Evolutionary conservation across 345 rosid species (phyloP).

Genomic region (Lepidium didymum): DNA sequence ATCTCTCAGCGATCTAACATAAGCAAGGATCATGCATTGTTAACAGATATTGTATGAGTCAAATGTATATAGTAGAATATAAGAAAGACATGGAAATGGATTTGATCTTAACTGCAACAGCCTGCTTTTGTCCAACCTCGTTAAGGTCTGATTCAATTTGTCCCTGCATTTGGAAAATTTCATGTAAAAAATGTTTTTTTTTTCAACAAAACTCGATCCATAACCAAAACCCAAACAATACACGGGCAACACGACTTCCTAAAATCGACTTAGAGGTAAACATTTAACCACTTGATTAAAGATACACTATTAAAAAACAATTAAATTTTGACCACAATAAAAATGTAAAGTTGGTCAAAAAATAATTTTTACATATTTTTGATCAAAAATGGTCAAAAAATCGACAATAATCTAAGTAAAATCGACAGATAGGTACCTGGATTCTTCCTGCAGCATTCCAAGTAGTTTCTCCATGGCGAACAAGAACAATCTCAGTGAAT

Average conservation of each 20-base stretch:
- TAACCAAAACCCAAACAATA: too few relatives aligned
- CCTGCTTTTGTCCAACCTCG: constrained; percentile 35
- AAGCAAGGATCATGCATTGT: neutral
- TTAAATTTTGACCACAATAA: too few relatives aligned
- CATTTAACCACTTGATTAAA: too few relatives aligned
- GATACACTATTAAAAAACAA: too few relatives aligned
- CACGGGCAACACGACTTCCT: too few relatives aligned
- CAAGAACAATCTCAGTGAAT: constrained; percentile 33
- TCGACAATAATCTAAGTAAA: too few relatives aligned
- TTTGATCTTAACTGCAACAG: constrained; percentile 35
- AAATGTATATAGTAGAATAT: neutral
- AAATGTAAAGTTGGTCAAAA: too few relatives aligned
- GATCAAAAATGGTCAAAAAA: too few relatives aligned
- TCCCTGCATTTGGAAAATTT: constrained; percentile 16
- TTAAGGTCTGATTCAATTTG: constrained; percentile 30
- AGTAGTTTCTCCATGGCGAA: constrained; percentile 36
- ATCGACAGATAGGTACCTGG: too few relatives aligned
- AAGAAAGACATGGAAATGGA: neutral
- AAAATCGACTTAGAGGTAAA: too few relatives aligned
- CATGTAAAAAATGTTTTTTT: neutral
- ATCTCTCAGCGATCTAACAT: constrained; percentile 24
- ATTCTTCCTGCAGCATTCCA: constrained; percentile 37
- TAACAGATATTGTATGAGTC: neutral
- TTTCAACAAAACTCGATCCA: too few relatives aligned
- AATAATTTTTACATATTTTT: too few relatives aligned